Evolutionary conservation across 1,284 basidiomycete genomes (phyloP).

Genomic region (Sanghuangporus sanghuang): DNA sequence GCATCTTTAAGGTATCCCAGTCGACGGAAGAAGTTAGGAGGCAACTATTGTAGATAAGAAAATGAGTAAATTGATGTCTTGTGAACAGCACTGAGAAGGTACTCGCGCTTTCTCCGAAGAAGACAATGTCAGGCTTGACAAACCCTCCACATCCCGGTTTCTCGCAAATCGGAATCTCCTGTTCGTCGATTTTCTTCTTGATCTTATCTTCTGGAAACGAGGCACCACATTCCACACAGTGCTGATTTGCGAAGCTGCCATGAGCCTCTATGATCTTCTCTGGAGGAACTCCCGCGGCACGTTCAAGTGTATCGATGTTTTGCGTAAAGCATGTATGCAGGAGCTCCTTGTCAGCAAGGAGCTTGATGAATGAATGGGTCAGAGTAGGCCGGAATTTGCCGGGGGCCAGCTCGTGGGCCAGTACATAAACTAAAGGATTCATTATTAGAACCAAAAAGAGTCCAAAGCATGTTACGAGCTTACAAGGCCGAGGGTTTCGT

Average conservation of each 20-base stretch:
- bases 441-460: not conserved
- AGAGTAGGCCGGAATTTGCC: slow-evolving; percentile 82
- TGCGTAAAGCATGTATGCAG: slow-evolving; percentile 82
- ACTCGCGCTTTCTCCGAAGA: slow-evolving; percentile 81
- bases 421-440: slow-evolving; percentile 60
- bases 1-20: slow-evolving; percentile 50
- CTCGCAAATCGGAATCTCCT: slow-evolving; percentile 61
- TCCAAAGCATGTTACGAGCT: slow-evolving; percentile 22
- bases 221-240: slow-evolving; percentile 68
- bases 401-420: slow-evolving; percentile 89
- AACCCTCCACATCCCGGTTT: slow-evolving; percentile 52
- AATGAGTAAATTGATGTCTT: not conserved
- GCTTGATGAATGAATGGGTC: slow-evolving; percentile 86
- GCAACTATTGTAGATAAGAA: slow-evolving; percentile 43
- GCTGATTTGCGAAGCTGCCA: slow-evolving; percentile 81
- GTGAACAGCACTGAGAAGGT: not conserved
- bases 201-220: slow-evolving; percentile 67
- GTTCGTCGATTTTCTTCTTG: slow-evolving; percentile 49
- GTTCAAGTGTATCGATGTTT: slow-evolving; percentile 92
- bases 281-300: slow-evolving; percentile 73
- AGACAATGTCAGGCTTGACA: slow-evolving; percentile 93
- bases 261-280: slow-evolving; percentile 89
- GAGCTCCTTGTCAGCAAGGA: slow-evolving; percentile 61
- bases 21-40: slow-evolving; percentile 46
- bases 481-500: slow-evolving; percentile 68